Evolutionary conservation across 2,329 filamentous ascomycete species (phyloP), one percentile per base, ranked within the genome.

Genomic region (Colletotrichum australisinense): DNA sequence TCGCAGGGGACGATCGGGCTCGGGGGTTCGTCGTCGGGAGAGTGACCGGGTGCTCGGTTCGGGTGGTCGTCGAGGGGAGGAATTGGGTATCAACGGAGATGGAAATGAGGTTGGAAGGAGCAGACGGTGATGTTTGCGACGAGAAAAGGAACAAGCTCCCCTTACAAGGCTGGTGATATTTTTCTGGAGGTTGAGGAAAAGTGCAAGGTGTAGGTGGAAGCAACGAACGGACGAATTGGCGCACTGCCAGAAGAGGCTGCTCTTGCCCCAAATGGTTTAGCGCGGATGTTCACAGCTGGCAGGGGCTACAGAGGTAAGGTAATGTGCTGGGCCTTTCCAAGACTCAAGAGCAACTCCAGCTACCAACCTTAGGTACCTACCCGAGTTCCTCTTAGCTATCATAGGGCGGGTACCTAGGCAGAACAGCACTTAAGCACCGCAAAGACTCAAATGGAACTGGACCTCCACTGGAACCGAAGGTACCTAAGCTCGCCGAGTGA

Each of bases 111-210:
- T 63, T 67, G 64, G 64, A 67, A 66, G 60, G 60, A 67, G 73
- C 52, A 72, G 75, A 67, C 35, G 67, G 65, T 30, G 67, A 66
- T 73, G 74, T 69, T 75, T 76, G 73, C 74, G 73, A 75, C 75
- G 75, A 62, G 63, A 55, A 57, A 63, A 75, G 46, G 65, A 74
- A 73, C 28, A 63, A 72, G 74, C 72, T 70, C 72, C 64, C 69
- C 69, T 67, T 72, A 74, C 69, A 73, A 76, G 75, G 69, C 73
- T 76, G 73, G 73, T 76, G 75, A 75, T 76, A 73, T 71, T 76
- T 76, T 75, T 74, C 72, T 74, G 69, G 60, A 74, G 72, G 64
- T 68, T 72, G 56, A 70, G 66, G 70, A 75, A 75, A 74, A 74
- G 73, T 74, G 65, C 65, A 66, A 74, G 71, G 66, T 73, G 70